phyloP scores from a whole-genome alignment of 2,329 filamentous ascomycete genomes.

The Orbilia oligospora region DNA sequence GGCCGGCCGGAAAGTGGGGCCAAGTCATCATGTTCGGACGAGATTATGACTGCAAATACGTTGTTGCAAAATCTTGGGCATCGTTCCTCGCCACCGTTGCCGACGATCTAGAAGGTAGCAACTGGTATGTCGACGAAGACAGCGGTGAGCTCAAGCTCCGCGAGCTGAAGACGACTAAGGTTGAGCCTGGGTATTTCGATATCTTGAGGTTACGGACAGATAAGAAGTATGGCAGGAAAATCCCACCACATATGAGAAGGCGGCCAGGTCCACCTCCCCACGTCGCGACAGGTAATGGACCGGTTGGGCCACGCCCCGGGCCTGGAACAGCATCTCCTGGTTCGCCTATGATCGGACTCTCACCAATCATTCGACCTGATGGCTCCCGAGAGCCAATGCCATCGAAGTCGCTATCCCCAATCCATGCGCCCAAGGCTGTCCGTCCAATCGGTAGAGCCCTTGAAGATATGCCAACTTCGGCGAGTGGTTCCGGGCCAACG shows the following conservation, averaged over 20 bases:
- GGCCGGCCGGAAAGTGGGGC: conserved; percentile 91
- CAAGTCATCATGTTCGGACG: conserved; percentile 97
- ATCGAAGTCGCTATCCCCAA: conserved; percentile 53
- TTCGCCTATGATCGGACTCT: conserved; percentile 59
- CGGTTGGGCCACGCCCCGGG: conserved; percentile 55
- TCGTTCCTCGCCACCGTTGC: conserved; percentile 87
- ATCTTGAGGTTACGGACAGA: conserved; percentile 96
- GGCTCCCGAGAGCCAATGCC: conserved; percentile 50
- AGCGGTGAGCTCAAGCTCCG: conserved; percentile 89
- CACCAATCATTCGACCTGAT: conserved; percentile 51
- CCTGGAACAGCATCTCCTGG: conserved; percentile 53
- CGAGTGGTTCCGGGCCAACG: conserved; percentile 63
- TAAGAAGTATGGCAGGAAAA: conserved; percentile 83
- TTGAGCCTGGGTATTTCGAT: conserved; percentile 93
- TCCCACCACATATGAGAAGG: conserved; percentile 69
- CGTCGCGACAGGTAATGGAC: conserved; percentile 57
- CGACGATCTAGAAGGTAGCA: conserved; percentile 89
- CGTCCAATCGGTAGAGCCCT: conserved; percentile 54
- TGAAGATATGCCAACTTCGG: conserved; percentile 56
- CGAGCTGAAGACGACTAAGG: conserved; percentile 88
- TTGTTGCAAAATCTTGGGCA: conserved; percentile 92
- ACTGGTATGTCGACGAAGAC: conserved; percentile 94
- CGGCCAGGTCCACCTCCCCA: conserved; percentile 66
- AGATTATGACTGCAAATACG: conserved; percentile 99
- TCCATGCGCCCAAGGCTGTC: conserved; percentile 56